Base-by-base conservation (phyloP, 2,329 filamentous ascomycete genomes). In the Colletotrichum graminicola region DNA sequence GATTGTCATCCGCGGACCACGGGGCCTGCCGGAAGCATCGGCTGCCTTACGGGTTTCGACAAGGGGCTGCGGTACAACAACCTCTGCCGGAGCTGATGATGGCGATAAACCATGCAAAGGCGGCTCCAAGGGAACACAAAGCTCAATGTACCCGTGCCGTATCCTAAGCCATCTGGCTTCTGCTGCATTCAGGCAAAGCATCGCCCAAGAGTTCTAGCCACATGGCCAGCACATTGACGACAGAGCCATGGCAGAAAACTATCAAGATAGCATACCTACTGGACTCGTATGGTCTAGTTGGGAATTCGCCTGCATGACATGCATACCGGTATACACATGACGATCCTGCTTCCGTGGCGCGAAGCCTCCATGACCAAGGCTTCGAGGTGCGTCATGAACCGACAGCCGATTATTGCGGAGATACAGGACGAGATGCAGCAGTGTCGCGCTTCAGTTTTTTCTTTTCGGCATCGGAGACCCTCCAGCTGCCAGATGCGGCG, bases 241-340 rank as follows among this genome's bases (percentile, higher is more conserved):
- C 55, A 43, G 47, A 43, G 34, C 43, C 26, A 16, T 16, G 26
- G 29, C 34, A 29, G 60, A 55, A 45, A 16, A 41, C 49, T 47
- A 23, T 16, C 56, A 41, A 57, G 6, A 23, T 62, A 32, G 26
- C 57, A 23, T 62, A 32, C 34, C 57, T 36, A 36, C 34, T 11
- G 34, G 52, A 54, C 66, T 62, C 26, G 55, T 47, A 14, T 52
- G 67, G 49, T 66, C 70, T 57, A 54, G 54, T 60, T 56, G 55
- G 55, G 47, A 36, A 59, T 36, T 21, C 47, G 51, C 45, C 71
- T 73, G 71, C 67, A 73, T 57, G 57, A 71, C 71, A 73, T 67
- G 63, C 59, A 57, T 66, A n/a, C n/a, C n/a, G n/a, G n/a, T n/a
- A 67, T 67, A 54, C 67, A 67, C 71, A 67, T 73, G 65, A 67